A percentile compares a stretch with the other conserved stretches of the same genome.
phyloP scores from a whole-genome alignment of 768 basidiomycete genomes.

The Suillus weaverae region DNA sequence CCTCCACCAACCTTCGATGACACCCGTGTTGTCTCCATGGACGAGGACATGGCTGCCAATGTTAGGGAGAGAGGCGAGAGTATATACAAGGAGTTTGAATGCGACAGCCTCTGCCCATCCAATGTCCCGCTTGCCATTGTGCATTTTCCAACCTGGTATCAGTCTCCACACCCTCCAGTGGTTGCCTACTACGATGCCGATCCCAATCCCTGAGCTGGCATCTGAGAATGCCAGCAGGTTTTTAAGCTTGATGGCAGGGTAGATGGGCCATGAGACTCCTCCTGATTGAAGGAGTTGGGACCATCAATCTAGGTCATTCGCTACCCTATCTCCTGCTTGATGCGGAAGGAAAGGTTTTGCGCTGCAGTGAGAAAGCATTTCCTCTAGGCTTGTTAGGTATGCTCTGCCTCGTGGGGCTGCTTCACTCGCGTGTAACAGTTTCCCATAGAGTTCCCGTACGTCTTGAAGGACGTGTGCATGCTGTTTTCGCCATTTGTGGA shows the following conservation, averaged over 20 bases:
- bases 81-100: slow-evolving; percentile 14
- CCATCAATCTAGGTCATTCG: neutral
- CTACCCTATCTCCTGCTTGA: neutral
- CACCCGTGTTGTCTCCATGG: slow-evolving; percentile 12
- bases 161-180: slow-evolving; percentile 28
- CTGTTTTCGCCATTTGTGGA: neutral
- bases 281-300: neutral
- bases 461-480: slow-evolving; percentile 8
- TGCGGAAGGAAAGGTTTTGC: slow-evolving; percentile 34
- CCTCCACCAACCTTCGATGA: slow-evolving; percentile 16
- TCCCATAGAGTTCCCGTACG: slow-evolving; percentile 9
- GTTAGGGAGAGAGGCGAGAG: slow-evolving; percentile 3
- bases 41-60: neutral
- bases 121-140: slow-evolving; percentile 10
- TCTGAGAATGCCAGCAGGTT: slow-evolving; percentile 15
- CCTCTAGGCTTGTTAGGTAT: slow-evolving; percentile 41
- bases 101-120: slow-evolving; percentile 21
- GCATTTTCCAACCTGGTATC: slow-evolving; percentile 14
- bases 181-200: slow-evolving; percentile 18
- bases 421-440: slow-evolving; percentile 14
- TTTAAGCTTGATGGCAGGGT: neutral
- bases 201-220: slow-evolving; percentile 18
- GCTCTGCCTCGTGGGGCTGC: slow-evolving; percentile 8
- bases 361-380: slow-evolving; percentile 31
- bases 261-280: neutral